phyloP scores from a whole-genome alignment of 306 rosid genomes.

The Pyrus bretschneideri region DNA sequence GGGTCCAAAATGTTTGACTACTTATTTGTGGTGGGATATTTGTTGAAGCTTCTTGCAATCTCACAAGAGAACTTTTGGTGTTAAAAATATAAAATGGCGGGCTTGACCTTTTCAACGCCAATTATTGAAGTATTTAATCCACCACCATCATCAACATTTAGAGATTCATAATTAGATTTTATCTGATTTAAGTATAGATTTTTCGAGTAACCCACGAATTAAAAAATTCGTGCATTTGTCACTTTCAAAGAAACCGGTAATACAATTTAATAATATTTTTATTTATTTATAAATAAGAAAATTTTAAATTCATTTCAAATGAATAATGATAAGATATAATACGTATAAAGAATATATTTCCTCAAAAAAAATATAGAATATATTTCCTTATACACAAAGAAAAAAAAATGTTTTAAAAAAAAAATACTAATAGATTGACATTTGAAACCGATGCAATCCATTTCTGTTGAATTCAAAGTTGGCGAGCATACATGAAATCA shows the following conservation, averaged over 20 bases:
- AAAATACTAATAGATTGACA: too few species aligned
- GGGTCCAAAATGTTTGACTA: not conserved
- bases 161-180: not conserved
- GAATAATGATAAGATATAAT: not conserved
- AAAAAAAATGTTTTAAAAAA: too few species aligned
- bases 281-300: rapidly evolving
- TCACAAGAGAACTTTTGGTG: not conserved
- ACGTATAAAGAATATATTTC: too few species aligned
- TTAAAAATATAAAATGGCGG: not conserved
- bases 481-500: not conserved
- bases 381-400: too few species aligned
- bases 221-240: not conserved
- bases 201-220: not conserved
- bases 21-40: not conserved
- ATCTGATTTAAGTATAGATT: not conserved
- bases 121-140: not conserved
- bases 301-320: too few species aligned
- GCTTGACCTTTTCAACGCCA: not conserved
- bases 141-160: not conserved
- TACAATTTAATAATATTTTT: too few species aligned
- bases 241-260: not conserved
- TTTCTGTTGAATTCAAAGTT: too few species aligned
- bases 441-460: not conserved
- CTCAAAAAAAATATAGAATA: too few species aligned
- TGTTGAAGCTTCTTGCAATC: not conserved